These are phyloP conservation scores for Melampsora americana DNA, from an alignment of 1,284 basidiomycete species.

Conservation along the genomic window DNA sequence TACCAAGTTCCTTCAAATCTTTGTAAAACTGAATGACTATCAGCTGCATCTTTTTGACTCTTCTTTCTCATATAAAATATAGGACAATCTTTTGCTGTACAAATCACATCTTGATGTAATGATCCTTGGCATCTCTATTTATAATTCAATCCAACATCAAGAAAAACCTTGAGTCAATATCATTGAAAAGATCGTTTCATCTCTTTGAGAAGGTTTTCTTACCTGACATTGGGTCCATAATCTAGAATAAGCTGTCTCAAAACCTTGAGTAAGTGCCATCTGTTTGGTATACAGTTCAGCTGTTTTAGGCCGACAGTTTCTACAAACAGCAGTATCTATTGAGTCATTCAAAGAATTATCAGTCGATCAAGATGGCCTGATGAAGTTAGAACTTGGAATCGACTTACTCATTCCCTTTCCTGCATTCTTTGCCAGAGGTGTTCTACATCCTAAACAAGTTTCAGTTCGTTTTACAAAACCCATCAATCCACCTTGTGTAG, in stretches of 20 bases:
- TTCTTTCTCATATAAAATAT: constrained; percentile 49
- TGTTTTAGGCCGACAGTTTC: constrained; percentile 78
- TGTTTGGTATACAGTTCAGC: constrained; percentile 90
- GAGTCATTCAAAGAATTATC: neutral
- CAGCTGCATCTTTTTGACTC: constrained; percentile 48
- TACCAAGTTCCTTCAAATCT: constrained; percentile 48
- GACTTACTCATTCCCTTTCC: constrained; percentile 17
- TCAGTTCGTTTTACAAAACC: constrained; percentile 91
- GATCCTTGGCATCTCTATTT: constrained; percentile 78
- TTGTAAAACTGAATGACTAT: constrained; percentile 45
- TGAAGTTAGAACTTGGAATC: neutral
- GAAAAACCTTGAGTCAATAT: neutral
- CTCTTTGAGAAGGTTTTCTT: neutral
- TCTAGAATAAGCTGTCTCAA: constrained; percentile 84
- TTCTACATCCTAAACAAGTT: constrained; percentile 90
- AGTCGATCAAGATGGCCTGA: neutral
- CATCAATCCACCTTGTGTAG: constrained; percentile 90
- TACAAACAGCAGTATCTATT: constrained; percentile 82
- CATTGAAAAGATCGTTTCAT: neutral
- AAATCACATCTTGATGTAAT: constrained; percentile 68
- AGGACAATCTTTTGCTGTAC: constrained; percentile 46
- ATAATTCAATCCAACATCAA: neutral
- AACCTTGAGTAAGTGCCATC: constrained; percentile 66
- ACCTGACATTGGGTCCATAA: constrained; percentile 91
- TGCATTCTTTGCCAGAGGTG: constrained; percentile 65